phyloP scores from a whole-genome alignment of 148 eudicot species.

The Agrostemma githago region DNA sequence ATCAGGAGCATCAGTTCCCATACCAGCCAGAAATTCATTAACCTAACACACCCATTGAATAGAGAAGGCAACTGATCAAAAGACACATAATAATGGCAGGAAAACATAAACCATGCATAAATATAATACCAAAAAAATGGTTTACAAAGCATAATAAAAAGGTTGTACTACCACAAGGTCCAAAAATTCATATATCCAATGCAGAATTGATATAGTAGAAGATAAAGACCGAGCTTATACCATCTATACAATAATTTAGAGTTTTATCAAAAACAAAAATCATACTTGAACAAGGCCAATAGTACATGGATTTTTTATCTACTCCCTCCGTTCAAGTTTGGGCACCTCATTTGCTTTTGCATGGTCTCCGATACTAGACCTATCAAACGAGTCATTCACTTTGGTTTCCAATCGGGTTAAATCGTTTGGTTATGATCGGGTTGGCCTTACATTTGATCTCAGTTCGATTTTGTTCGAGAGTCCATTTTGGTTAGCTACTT shows the following conservation, averaged over 20 bases:
- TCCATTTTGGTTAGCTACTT: no score
- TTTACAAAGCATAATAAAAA: background rate
- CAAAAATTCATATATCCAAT: no score
- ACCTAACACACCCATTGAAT: slow-evolving; percentile 43
- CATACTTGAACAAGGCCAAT: background rate
- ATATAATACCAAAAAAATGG: background rate
- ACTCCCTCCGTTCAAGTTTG: no score
- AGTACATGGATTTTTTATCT: no score
- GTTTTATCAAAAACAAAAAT: background rate
- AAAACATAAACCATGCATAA: background rate
- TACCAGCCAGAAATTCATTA: slow-evolving; percentile 95
- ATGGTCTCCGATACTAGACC: no score
- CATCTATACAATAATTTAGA: background rate
- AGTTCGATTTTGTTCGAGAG: no score
- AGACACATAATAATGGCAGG: background rate
- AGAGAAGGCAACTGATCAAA: background rate
- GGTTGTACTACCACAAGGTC: background rate
- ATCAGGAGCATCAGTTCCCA: slow-evolving; percentile 99
- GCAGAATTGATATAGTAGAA: background rate
- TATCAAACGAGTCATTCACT: no score
- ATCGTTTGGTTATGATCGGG: no score
- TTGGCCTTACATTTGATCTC: no score
- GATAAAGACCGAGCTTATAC: background rate
- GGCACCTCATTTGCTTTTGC: no score
- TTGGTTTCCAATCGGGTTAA: no score